These are phyloP conservation scores for Mycena galopus DNA, from an alignment of 768 basidiomycete species.

Conservation along the genomic window DNA sequence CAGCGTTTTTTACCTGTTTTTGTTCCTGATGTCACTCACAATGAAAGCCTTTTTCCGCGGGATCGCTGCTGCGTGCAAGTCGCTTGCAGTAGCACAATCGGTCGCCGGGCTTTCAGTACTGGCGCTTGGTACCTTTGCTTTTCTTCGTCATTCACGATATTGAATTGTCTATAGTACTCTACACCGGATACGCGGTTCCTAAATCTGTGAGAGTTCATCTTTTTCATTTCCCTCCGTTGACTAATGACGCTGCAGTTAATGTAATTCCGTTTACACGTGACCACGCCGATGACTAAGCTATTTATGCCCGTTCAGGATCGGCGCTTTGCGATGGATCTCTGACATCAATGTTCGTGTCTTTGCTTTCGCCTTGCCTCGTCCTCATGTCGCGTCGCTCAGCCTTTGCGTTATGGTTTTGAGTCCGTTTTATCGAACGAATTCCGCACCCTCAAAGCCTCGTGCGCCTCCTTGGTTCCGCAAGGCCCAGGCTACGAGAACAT, in stretches of 20 bases:
- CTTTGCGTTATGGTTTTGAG: conserved; percentile 82
- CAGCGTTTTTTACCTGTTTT: conserved; percentile 63
- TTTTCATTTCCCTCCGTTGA: not conserved
- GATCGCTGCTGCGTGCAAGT: conserved; percentile 60
- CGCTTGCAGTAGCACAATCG: conserved; percentile 62
- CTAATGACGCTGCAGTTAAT: conserved; percentile 8
- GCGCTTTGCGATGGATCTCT: conserved; percentile 65
- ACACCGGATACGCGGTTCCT: conserved; percentile 67
- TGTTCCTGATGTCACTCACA: conserved; percentile 61
- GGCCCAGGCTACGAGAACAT: conserved; percentile 74
- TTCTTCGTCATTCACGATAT: too few relatives aligned
- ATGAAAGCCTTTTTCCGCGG: conserved; percentile 77
- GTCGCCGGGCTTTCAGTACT: conserved; percentile 47
- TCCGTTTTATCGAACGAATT: conserved; percentile 86
- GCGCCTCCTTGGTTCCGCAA: conserved; percentile 69
- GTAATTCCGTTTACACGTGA: conserved; percentile 7
- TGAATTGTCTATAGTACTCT: conserved; percentile 64
- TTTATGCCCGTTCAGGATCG: conserved; percentile 56
- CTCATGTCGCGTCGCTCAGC: conserved; percentile 51
- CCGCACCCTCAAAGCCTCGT: conserved; percentile 71
- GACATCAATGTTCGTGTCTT: conserved; percentile 59
- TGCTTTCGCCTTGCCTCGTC: not conserved
- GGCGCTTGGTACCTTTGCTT: too few relatives aligned
- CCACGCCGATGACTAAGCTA: not conserved
- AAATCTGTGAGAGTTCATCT: conserved; percentile 41